A percentile compares a stretch with the other conserved stretches of the same genome.
These are phyloP conservation scores for Neurospora sp. DNA, from an alignment of 495 filamentous ascomycete genomes.

Conservation along the genomic window DNA sequence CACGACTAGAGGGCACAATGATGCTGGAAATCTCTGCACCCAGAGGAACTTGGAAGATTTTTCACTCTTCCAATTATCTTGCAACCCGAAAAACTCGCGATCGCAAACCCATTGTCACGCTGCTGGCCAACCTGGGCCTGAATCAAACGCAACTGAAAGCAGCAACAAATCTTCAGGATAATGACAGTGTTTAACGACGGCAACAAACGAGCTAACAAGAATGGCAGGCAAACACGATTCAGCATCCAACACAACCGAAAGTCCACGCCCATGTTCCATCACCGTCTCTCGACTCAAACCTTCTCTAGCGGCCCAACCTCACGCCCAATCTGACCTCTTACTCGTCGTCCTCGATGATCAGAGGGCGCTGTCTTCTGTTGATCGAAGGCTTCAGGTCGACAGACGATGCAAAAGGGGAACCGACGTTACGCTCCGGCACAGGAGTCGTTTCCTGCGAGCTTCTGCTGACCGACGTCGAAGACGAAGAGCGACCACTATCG, in stretches of 20 bases:
- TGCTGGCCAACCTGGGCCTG: background rate
- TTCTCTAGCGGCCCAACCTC: background rate
- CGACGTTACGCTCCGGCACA: fast-evolving
- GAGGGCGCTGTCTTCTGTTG: background rate
- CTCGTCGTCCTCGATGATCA: background rate
- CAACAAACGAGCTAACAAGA: background rate
- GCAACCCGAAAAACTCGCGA: background rate
- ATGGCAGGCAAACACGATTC: background rate
- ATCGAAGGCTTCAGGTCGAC: background rate
- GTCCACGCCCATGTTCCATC: background rate
- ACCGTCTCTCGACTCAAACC: too few species aligned
- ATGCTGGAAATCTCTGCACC: background rate
- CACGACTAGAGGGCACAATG: background rate
- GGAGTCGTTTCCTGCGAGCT: background rate
- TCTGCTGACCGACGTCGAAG: background rate
- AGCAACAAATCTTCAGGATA: background rate
- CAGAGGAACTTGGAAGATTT: background rate
- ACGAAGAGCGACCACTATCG: background rate
- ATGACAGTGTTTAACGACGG: background rate
- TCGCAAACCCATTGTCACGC: background rate
- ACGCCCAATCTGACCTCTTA: background rate
- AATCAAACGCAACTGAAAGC: background rate
- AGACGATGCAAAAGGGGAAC: background rate
- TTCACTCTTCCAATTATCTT: background rate
- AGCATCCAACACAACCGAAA: background rate